Evolutionary conservation across 805 yeast genomes (phyloP), one percentile per base, ranked within the genome.

Genomic region (Maudiozyma bulderi): DNA sequence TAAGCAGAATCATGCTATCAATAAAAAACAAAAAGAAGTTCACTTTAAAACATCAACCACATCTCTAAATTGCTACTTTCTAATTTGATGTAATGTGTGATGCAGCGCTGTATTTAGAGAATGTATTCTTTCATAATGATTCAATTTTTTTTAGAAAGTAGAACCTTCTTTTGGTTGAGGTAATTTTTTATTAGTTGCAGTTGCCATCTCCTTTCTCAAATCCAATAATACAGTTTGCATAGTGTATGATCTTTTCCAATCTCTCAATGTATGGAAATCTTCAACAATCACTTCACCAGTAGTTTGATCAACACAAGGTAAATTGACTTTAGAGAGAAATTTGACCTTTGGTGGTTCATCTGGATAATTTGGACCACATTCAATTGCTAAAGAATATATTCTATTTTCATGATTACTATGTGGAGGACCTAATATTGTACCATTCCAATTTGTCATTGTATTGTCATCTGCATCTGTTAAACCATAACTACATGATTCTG

Each of bases 341-440:
- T 71, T 76, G 42, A 93, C 91, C 40, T 66, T 64, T 13, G 99
- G 99, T 3, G 99, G 96, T 56, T 75, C 65, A 52, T 86, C 93
- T 0, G 99, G 99, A 65, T 93, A 93, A 6, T 75, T 71, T 5
- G 78, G 80, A 20, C 89, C 97, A 65, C 97, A 90, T 54, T 79
- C 81, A 45, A 93, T 80, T 47, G 77, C 80, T 49, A 93, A 73
- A 35, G 87, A 82, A 66, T 93, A 93, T 54, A 93, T 93, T 62
- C 99, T 77, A 68, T 93, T 93, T 66, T 90, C 97, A 65, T 91
- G 97, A 30, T 78, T 72, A 45, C 81, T 79, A 61, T 86, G 95
- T 35, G 99, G 99, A 4, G 99, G 99, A 0, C 99, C 99, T 55
- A 93, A 73, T 47, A 93, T 91, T 34, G 99, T 93, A 10, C 97